Percentiles rank a stretch among this genome's conserved stretches.
Conservation (phyloP, 139 green algal species). For the Tetradesmus obliquus region DNA sequence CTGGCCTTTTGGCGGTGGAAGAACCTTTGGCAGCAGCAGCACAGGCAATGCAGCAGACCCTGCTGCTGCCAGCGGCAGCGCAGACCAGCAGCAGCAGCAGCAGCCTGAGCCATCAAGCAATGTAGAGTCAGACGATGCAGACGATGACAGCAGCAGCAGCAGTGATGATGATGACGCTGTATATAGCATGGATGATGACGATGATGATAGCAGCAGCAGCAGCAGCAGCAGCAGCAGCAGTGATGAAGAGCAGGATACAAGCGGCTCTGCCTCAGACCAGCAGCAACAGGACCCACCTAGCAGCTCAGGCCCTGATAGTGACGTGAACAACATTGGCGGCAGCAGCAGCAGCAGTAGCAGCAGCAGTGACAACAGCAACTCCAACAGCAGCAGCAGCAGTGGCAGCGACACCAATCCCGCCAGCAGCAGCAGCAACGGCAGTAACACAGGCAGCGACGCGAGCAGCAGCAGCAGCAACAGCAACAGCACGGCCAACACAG, state of each 20-base stretch:
- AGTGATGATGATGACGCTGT: background rate
- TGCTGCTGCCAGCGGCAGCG: background rate
- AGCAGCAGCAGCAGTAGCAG: conserved; percentile 23
- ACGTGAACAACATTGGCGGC: background rate
- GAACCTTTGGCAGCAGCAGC: background rate
- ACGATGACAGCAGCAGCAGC: background rate
- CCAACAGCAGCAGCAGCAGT: background rate
- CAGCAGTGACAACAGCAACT: background rate
- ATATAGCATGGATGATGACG: background rate
- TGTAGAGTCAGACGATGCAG: background rate
- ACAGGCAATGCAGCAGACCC: background rate
- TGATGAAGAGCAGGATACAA: background rate
- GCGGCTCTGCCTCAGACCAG: background rate
- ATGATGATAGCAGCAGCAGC: background rate
- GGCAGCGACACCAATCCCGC: background rate
- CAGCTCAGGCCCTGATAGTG: background rate
- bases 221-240: conserved; percentile 8
- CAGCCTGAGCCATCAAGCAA: background rate
- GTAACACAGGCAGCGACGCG: background rate
- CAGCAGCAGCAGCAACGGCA: background rate
- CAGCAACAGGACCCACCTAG: background rate
- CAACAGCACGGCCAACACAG: background rate
- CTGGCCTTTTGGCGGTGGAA: background rate
- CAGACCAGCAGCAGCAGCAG: conserved; percentile 22
- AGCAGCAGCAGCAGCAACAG: background rate